Evolutionary conservation across 2,329 filamentous ascomycete genomes (phyloP).

Genomic region (Pseudogymnoascus destructans): DNA sequence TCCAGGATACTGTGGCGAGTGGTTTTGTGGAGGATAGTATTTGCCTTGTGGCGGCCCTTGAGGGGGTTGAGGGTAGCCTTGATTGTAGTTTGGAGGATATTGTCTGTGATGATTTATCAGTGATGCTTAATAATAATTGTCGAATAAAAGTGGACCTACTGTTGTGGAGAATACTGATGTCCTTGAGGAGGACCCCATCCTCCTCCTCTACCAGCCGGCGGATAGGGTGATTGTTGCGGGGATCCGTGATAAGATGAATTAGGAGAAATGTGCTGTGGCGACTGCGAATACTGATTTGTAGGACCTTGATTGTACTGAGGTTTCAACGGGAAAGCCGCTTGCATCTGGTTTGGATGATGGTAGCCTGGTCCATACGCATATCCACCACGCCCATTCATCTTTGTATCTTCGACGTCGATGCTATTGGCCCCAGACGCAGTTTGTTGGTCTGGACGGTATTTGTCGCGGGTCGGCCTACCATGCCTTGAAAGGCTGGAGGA

Average conservation of each 20-base stretch:
- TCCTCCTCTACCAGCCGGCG: conserved; percentile 38
- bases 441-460: conserved; percentile 19
- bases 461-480: conserved; percentile 19
- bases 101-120: conserved; percentile 36
- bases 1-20: conserved; percentile 37
- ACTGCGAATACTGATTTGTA: conserved; percentile 38
- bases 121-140: conserved; percentile 24
- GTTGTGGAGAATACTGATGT: conserved; percentile 34
- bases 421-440: conserved; percentile 27
- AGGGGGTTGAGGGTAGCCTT: conserved; percentile 40
- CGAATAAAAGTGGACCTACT: conserved; percentile 31
- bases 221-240: conserved; percentile 50
- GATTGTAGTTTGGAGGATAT: conserved; percentile 47
- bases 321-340: conserved; percentile 26
- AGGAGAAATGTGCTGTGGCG: conserved; percentile 44
- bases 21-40: conserved; percentile 36
- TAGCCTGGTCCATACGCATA: conserved; percentile 26
- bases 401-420: conserved; percentile 26
- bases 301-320: conserved; percentile 26
- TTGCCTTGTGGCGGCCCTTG: conserved; percentile 31
- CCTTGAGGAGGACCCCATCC: conserved; percentile 33
- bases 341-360: conserved; percentile 28
- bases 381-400: conserved; percentile 27
- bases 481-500: conserved; percentile 20
- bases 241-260: conserved; percentile 44